phyloP scores from a whole-genome alignment of 352 stramenopile species.

The Halophytophthora polymorphica region DNA sequence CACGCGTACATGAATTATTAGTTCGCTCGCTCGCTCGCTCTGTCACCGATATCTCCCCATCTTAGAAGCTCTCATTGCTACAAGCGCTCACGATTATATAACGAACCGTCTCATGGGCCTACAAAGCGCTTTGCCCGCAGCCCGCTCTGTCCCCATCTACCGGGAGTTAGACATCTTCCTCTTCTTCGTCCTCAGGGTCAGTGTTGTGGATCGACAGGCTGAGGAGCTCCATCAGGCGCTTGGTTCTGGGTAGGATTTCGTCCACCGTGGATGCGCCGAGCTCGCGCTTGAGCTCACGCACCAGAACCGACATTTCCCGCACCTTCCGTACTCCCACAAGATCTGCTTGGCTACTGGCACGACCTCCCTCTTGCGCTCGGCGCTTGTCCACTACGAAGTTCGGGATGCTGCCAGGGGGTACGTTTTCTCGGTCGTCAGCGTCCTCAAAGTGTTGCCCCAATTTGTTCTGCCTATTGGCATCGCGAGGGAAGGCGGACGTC shows the following conservation, averaged over 20 bases:
- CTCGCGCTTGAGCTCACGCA: slow-evolving; percentile 77
- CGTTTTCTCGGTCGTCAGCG: slow-evolving; percentile 16
- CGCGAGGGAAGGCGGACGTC: neutral
- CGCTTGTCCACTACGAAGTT: slow-evolving; percentile 72
- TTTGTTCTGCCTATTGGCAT: neutral
- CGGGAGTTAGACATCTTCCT: slow-evolving; percentile 29
- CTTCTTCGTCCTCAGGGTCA: slow-evolving; percentile 22
- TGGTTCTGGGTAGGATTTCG: slow-evolving; percentile 73
- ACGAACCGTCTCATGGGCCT: slow-evolving; percentile 35
- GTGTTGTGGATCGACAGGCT: slow-evolving; percentile 64
- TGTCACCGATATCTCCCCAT: neutral
- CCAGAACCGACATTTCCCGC: slow-evolving; percentile 62
- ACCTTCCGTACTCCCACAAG: slow-evolving; percentile 69
- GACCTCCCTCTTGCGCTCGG: slow-evolving; percentile 6
- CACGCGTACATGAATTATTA: no score
- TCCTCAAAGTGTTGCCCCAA: slow-evolving; percentile 2
- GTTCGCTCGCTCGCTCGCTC: no score
- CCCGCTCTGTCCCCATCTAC: neutral
- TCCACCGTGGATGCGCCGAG: slow-evolving; percentile 66
- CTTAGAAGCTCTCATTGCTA: slow-evolving; percentile 8
- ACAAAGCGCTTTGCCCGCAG: slow-evolving; percentile 13
- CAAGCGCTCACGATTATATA: slow-evolving; percentile 1
- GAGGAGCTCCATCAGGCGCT: slow-evolving; percentile 78
- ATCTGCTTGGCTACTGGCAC: slow-evolving; percentile 15
- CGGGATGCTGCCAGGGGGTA: slow-evolving; percentile 7